These are phyloP conservation scores for Colletotrichum trifolii DNA, from an alignment of 2,329 filamentous ascomycete genomes.

Conservation along the genomic window DNA sequence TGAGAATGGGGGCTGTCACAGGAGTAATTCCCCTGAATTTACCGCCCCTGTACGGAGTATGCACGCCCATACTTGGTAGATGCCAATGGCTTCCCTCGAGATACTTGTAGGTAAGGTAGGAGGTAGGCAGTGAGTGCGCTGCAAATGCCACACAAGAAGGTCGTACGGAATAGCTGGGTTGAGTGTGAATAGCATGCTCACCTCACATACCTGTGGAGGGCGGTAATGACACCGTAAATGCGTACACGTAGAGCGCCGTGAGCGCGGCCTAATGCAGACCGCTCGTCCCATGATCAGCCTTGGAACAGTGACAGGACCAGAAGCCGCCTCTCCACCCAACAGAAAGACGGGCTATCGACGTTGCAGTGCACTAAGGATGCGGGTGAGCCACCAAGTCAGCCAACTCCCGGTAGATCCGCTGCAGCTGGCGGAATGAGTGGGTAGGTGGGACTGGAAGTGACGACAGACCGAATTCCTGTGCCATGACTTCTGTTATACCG, in stretches of 20 bases:
- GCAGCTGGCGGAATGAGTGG: conserved; percentile 18
- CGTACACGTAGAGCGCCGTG: no score
- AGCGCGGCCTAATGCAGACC: no score
- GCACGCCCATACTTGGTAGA: conserved; percentile 1
- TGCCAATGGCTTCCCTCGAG: not conserved
- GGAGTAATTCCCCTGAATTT: conserved; percentile 24
- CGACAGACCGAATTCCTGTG: conserved; percentile 21
- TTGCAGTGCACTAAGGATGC: conserved; percentile 5
- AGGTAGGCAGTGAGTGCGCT: no score
- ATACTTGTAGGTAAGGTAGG: not conserved
- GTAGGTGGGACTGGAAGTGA: not conserved
- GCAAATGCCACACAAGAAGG: no score
- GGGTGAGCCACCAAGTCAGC: conserved; percentile 20
- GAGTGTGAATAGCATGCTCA: no score
- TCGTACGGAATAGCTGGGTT: no score
- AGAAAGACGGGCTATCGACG: not conserved
- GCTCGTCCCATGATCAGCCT: conserved; percentile 11
- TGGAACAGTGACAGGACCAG: conserved; percentile 10
- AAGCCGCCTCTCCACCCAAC: conserved; percentile 7
- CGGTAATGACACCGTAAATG: no score
- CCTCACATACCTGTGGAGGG: no score
- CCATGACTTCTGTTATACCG: no score
- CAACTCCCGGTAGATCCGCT: conserved; percentile 34
- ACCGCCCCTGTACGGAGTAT: not conserved
- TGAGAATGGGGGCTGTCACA: conserved; percentile 21